Conservation (phyloP, 768 basidiomycete genomes). For the Tephrocybe sp. region DNA sequence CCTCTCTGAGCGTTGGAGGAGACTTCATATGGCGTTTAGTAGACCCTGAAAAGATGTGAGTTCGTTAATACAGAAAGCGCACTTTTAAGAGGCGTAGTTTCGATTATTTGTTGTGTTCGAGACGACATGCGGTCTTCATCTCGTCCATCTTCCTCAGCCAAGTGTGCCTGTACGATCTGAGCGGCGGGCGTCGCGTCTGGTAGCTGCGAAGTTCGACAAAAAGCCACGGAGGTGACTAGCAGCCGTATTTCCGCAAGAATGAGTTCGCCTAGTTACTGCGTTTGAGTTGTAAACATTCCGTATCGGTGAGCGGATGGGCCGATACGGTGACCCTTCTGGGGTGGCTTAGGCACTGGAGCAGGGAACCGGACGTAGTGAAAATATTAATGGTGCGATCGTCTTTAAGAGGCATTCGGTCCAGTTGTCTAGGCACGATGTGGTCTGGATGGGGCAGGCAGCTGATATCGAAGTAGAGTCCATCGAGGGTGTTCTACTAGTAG, state of each 20-base stretch:
- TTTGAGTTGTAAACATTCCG: constrained; percentile 30
- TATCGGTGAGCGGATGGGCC: constrained; percentile 17
- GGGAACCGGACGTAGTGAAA: constrained; percentile 2
- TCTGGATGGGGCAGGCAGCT: constrained; percentile 89
- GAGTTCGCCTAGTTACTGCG: constrained; percentile 28
- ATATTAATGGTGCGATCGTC: not conserved
- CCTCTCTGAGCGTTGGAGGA: too few species aligned
- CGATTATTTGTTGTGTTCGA: too few species aligned
- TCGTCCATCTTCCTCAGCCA: constrained; percentile 14
- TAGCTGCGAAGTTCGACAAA: not conserved
- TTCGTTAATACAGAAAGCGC: too few species aligned
- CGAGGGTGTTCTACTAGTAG: constrained; percentile 73
- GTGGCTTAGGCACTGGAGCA: not conserved
- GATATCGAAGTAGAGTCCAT: constrained; percentile 85
- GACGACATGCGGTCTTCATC: too few species aligned
- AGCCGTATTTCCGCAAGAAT: constrained; percentile 38
- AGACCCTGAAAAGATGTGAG: too few species aligned
- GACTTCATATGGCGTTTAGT: too few species aligned
- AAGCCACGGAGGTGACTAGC: constrained; percentile 23
- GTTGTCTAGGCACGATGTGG: constrained; percentile 64
- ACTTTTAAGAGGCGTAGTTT: too few species aligned
- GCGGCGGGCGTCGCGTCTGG: not conserved
- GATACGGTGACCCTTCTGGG: not conserved
- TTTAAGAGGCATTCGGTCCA: not conserved
- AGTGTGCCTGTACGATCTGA: not conserved